Evolutionary conservation across 768 basidiomycete species (phyloP).

Genomic region (Tremella mesenterica): DNA sequence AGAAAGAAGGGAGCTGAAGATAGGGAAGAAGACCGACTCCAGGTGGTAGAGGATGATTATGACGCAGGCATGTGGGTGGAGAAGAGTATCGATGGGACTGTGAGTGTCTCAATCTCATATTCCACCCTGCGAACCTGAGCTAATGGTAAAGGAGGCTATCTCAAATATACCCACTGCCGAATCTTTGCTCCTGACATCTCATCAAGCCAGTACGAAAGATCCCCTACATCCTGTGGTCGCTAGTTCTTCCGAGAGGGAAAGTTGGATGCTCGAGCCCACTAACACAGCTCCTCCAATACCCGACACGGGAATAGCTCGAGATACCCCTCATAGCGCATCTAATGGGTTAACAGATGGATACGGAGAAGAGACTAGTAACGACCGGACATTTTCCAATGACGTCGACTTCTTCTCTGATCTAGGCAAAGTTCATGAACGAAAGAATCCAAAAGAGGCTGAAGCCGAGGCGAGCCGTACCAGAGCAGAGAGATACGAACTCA

Average conservation of each 20-base stretch:
- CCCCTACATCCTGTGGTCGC: conserved; percentile 49
- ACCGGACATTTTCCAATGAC: conserved; percentile 48
- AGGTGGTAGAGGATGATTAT: conserved; percentile 59
- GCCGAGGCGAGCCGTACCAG: conserved; percentile 65
- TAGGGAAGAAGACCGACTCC: conserved; percentile 39
- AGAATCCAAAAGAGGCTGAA: conserved; percentile 48
- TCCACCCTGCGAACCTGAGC: too few relatives aligned
- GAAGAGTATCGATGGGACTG: conserved; percentile 32
- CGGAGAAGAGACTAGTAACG: conserved; percentile 51
- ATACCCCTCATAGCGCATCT: conserved; percentile 26
- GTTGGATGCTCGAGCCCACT: conserved; percentile 71
- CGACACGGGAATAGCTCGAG: background rate
- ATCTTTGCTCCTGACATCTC: conserved; percentile 61
- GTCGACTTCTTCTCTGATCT: conserved; percentile 85
- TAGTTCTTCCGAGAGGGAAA: conserved; percentile 55
- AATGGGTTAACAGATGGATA: conserved; percentile 41
- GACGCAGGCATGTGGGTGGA: conserved; percentile 60
- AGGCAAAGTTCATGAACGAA: conserved; percentile 66
- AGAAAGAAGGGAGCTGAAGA: conserved; percentile 44
- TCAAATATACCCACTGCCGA: conserved; percentile 68
- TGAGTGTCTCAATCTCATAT: background rate
- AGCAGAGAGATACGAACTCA: conserved; percentile 38
- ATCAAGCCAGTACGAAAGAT: conserved; percentile 47
- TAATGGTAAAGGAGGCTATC: conserved; percentile 25
- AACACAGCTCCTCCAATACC: conserved; percentile 7